Conservation (phyloP, 2,329 filamentous ascomycete genomes). For the Colletotrichum nymphaeae region DNA sequence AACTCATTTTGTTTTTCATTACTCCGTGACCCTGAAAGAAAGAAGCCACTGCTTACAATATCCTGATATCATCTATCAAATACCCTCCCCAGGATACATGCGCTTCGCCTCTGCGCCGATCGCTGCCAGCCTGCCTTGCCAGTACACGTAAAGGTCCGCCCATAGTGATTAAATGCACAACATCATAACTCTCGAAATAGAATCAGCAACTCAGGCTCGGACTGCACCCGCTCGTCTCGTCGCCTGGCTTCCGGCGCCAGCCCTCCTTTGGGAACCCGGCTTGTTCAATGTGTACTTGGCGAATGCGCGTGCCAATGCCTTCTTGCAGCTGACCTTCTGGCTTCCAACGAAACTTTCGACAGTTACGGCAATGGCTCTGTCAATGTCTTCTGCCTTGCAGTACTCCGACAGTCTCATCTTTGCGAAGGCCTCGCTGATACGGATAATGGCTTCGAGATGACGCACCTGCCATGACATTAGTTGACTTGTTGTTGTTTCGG, state of each 20-base stretch:
- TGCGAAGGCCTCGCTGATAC: constrained; percentile 92
- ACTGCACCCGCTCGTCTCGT: constrained; percentile 31
- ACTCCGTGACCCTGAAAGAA: neutral
- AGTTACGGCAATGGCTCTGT: constrained; percentile 95
- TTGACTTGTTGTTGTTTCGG: neutral
- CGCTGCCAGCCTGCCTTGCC: constrained; percentile 27
- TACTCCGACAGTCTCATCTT: constrained; percentile 99
- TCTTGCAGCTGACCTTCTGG: constrained; percentile 98
- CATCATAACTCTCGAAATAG: constrained; percentile 9
- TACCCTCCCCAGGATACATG: constrained; percentile 7
- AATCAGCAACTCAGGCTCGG: constrained; percentile 12
- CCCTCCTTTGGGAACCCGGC: constrained; percentile 45
- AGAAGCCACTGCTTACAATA: constrained; percentile 14
- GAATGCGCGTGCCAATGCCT: constrained; percentile 92
- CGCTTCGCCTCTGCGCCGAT: constrained; percentile 35
- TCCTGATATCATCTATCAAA: constrained; percentile 23
- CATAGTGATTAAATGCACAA: constrained; percentile 3
- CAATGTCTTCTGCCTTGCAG: constrained; percentile 89
- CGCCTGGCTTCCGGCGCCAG: constrained; percentile 37
- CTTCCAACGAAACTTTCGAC: constrained; percentile 96
- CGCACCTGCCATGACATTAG: constrained; percentile 74
- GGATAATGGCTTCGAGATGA: constrained; percentile 97
- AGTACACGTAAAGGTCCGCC: constrained; percentile 7
- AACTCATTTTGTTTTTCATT: neutral
- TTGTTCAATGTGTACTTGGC: constrained; percentile 85